phyloP scores from a whole-genome alignment of 2,329 filamentous ascomycete genomes.

The Helotiales sp. region DNA sequence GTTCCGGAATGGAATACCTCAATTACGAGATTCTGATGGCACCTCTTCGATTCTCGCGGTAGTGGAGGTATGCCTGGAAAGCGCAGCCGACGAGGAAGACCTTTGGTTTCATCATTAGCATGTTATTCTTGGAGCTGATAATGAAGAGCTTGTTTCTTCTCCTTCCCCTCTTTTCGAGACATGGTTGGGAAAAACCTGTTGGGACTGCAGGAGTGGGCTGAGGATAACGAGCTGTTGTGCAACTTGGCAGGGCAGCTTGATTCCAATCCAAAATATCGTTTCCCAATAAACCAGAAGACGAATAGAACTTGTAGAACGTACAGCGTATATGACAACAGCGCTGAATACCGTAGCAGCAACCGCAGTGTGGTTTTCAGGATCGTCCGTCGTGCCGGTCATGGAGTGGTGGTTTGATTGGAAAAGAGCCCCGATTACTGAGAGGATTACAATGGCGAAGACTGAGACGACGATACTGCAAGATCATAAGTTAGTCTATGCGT shows the following conservation, averaged over 20 bases:
- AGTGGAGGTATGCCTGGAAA: slow-evolving; percentile 82
- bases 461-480: slow-evolving; percentile 68
- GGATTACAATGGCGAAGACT: slow-evolving; percentile 63
- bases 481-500: slow-evolving; percentile 1
- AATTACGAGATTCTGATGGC: slow-evolving; percentile 68
- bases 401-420: slow-evolving; percentile 81
- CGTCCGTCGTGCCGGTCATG: slow-evolving; percentile 73
- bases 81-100: slow-evolving; percentile 90
- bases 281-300: too few species aligned
- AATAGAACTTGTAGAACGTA: too few species aligned
- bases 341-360: slow-evolving; percentile 85
- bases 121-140: too few species aligned
- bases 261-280: too few species aligned
- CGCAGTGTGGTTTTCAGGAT: slow-evolving; percentile 68
- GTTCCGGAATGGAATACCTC: not conserved
- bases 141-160: not conserved
- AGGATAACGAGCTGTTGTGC: too few species aligned
- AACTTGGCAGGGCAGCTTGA: too few species aligned
- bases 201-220: not conserved
- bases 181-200: not conserved
- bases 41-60: slow-evolving; percentile 78
- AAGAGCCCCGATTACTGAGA: slow-evolving; percentile 65
- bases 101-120: slow-evolving; percentile 49
- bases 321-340: slow-evolving; percentile 84
- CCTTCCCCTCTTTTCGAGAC: not conserved